Base-by-base conservation (phyloP, 2,329 filamentous ascomycete genomes). In the Aspergillus sp. region DNA sequence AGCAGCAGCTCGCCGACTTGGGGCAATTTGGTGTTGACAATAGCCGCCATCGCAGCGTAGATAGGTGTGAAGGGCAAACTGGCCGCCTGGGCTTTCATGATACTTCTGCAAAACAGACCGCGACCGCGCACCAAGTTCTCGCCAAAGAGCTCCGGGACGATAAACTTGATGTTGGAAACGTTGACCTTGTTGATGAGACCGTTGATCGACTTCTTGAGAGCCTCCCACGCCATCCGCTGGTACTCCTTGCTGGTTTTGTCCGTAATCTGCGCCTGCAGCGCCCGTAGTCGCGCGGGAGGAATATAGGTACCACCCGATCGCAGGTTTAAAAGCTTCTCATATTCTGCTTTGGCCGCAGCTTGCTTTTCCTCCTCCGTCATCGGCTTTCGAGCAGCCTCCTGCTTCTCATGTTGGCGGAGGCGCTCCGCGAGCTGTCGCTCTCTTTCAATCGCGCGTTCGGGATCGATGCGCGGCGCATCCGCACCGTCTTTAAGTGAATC, bases 141-240 rank as follows among this genome's bases (percentile, higher is more conserved):
- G 53, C 88, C 87, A 78, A 99, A 99, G 49, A 99, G 83, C 79
- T 99, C 95, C 1, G 94, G 94, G 23, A 98, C 92, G 64, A 99
- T 97, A 73, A 91, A 86, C 79, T 99, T 98, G 84, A 99, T 98
- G 77, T 99, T 99, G 36, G 91, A 91, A 58, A 94, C 91, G 78
- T 98, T 98, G 82, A 97, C 91, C 82, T 99, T 99, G 85, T 99
- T 99, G 84, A 99, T 97, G 66, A 99, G 81, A 69, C 95, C 95
- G 74, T 99, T 98, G 79, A 99, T 97, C 52, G 91, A 95, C 82
- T 99, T 99, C 82, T 99, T 99, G 72, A 99, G 81, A 12, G 94
- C 94, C 78, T 99, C 95, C 95, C 95, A 99, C 8, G 93, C 92
- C 91, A 99, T 96, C 70, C 95, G 91, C 84, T 98, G 95, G 74